phyloP scores from a whole-genome alignment of 257 asterid genomes.

The Ballota nigra region DNA sequence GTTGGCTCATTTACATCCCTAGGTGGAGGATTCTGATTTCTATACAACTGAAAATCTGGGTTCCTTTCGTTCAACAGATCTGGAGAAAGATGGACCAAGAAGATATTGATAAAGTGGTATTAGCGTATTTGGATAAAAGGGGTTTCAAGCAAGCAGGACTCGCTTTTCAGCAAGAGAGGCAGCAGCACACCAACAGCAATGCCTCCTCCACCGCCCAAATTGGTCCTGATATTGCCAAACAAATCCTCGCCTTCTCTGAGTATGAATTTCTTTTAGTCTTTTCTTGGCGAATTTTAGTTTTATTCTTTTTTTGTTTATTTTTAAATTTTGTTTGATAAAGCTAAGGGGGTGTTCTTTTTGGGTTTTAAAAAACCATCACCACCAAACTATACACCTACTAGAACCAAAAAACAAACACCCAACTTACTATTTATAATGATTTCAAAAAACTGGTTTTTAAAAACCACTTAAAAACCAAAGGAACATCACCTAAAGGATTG shows the following conservation, averaged over 20 bases:
- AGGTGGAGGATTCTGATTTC: not conserved
- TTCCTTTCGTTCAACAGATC: not conserved
- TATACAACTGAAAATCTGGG: not conserved
- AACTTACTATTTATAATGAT: too few relatives aligned
- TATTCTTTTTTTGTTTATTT: not conserved
- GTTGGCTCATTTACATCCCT: too few relatives aligned
- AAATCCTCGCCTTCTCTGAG: constrained; percentile 72
- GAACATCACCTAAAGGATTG: too few relatives aligned
- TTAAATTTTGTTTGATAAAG: not conserved
- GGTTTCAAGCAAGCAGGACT: constrained; percentile 86
- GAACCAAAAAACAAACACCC: too few relatives aligned
- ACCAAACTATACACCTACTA: too few relatives aligned
- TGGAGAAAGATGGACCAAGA: constrained; percentile 64
- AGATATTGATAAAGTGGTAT: constrained; percentile 75
- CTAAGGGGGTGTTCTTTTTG: too few relatives aligned
- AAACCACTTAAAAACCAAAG: too few relatives aligned
- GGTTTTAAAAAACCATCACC: too few relatives aligned
- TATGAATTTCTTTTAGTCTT: constrained; percentile 20
- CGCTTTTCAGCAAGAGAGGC: constrained; percentile 80
- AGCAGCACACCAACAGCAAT: constrained; percentile 41
- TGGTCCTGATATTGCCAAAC: constrained; percentile 69
- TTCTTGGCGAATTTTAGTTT: not conserved
- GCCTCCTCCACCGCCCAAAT: constrained; percentile 50
- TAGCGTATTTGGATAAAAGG: constrained; percentile 74
- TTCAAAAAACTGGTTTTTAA: too few relatives aligned